Evolutionary conservation across 1,139 yeast genomes (phyloP).

Genomic region (Pichia sp.): DNA sequence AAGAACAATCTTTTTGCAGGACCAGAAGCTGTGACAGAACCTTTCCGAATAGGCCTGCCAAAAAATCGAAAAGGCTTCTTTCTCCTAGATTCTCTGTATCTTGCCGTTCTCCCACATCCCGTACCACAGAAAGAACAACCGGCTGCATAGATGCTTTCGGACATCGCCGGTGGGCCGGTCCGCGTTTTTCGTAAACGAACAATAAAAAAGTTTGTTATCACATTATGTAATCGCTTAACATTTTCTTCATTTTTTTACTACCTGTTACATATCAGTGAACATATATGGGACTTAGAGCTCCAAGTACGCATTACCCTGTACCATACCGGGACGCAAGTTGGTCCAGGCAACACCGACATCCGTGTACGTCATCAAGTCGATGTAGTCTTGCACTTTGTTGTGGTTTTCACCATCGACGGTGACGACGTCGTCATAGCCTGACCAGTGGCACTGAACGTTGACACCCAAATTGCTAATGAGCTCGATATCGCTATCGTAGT

Average conservation of each 20-base stretch:
- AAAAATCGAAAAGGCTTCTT: no score
- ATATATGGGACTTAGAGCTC: conserved; percentile 1
- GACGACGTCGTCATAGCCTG: conserved; percentile 52
- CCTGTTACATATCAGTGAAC: background rate
- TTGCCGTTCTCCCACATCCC: background rate
- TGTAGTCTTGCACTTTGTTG: conserved; percentile 61
- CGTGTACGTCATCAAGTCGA: conserved; percentile 60
- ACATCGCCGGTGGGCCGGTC: conserved; percentile 8
- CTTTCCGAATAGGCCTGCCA: no score
- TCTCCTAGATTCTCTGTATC: no score
- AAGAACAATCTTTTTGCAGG: no score
- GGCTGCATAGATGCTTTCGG: conserved; percentile 1
- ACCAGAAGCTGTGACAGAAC: no score
- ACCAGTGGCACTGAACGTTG: conserved; percentile 65
- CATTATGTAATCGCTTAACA: background rate
- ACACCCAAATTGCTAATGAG: conserved; percentile 42
- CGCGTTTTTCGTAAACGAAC: background rate
- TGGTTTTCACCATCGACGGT: conserved; percentile 32
- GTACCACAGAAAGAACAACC: background rate
- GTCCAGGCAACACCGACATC: conserved; percentile 65
- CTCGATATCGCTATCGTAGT: conserved; percentile 36
- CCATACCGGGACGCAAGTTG: conserved; percentile 63
- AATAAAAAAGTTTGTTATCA: background rate
- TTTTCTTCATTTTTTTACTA: background rate
- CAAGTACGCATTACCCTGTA: conserved; percentile 37